These are phyloP conservation scores for Aspergillus tubingensis DNA, from an alignment of 2,329 filamentous ascomycete genomes.

Conservation along the genomic window DNA sequence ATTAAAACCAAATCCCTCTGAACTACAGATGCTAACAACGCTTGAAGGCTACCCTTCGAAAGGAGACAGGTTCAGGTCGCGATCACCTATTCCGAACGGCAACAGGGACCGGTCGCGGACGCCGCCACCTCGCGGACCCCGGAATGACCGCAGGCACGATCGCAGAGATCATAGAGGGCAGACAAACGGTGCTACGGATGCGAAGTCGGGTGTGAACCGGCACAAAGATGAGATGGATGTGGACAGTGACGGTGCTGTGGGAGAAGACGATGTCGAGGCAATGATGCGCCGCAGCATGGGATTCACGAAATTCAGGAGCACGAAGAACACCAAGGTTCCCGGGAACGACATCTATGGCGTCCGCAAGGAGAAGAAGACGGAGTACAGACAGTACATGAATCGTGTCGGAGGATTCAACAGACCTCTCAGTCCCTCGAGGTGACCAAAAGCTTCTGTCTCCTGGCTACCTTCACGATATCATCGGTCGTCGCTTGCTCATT, in stretches of 20 bases:
- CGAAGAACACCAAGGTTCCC: slow-evolving; percentile 83
- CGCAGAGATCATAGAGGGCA: slow-evolving; percentile 31
- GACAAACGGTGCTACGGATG: slow-evolving; percentile 27
- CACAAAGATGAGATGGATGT: slow-evolving; percentile 39
- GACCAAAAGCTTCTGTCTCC: slow-evolving; percentile 15
- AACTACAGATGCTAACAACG: slow-evolving; percentile 3
- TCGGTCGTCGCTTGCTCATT: slow-evolving; percentile 8
- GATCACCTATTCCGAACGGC: slow-evolving; percentile 41
- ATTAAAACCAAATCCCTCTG: no score
- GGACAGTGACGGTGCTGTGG: slow-evolving; percentile 51
- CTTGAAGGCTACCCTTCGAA: slow-evolving; percentile 32
- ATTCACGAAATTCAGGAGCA: slow-evolving; percentile 80
- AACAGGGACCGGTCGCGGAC: slow-evolving; percentile 38
- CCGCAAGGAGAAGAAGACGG: slow-evolving; percentile 87
- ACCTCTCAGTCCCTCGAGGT: slow-evolving; percentile 50
- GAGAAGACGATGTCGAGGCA: slow-evolving; percentile 66
- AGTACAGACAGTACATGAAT: slow-evolving; percentile 95
- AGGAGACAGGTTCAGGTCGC: slow-evolving; percentile 38
- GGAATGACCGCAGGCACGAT: slow-evolving; percentile 34
- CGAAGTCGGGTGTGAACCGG: slow-evolving; percentile 21
- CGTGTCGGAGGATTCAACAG: slow-evolving; percentile 53
- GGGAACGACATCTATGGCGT: slow-evolving; percentile 85
- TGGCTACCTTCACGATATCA: background rate
- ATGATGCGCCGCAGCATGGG: slow-evolving; percentile 87
- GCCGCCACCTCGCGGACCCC: slow-evolving; percentile 39